Evolutionary conservation across 352 stramenopile genomes (phyloP).

Genomic region (Phytophthora citrophthora): DNA sequence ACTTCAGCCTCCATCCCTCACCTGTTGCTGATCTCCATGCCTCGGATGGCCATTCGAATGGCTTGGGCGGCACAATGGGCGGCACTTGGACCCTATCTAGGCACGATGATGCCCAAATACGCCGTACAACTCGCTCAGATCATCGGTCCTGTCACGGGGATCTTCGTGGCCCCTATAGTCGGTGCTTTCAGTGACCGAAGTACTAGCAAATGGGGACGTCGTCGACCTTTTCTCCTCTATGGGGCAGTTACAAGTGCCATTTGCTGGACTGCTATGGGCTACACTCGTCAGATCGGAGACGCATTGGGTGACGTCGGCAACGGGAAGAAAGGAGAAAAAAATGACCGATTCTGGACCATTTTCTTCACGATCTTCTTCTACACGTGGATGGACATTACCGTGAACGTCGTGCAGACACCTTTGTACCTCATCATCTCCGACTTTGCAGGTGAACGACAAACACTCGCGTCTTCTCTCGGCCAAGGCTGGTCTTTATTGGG

Average conservation of each 20-base stretch:
- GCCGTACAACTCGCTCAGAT: conserved; percentile 34
- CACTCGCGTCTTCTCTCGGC: conserved; percentile 22
- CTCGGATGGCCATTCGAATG: conserved; percentile 36
- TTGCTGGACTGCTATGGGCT: conserved; percentile 64
- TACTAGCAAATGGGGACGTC: conserved; percentile 30
- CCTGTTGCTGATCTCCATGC: conserved; percentile 32
- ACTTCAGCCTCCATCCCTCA: conserved; percentile 31
- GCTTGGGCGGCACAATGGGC: conserved; percentile 32
- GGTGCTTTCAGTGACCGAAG: conserved; percentile 34
- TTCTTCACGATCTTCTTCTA: conserved; percentile 39
- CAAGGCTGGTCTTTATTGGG: conserved; percentile 28
- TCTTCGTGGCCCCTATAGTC: conserved; percentile 26
- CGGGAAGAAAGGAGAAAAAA: conserved; percentile 30
- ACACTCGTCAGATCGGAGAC: conserved; percentile 56
- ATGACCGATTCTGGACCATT: conserved; percentile 28
- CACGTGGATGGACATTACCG: conserved; percentile 37
- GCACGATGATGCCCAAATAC: conserved; percentile 36
- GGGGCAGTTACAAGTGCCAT: conserved; percentile 28
- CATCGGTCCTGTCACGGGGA: conserved; percentile 28
- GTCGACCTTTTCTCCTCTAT: conserved; percentile 33
- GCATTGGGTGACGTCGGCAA: conserved; percentile 23
- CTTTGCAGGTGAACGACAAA: conserved; percentile 32
- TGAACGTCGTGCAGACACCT: conserved; percentile 32
- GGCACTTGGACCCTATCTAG: conserved; percentile 30
- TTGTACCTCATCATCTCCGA: conserved; percentile 29